Percentiles rank a stretch among this genome's conserved stretches.
phyloP scores from a whole-genome alignment of 345 rosid species.

The Raphanus raphanistrum region DNA sequence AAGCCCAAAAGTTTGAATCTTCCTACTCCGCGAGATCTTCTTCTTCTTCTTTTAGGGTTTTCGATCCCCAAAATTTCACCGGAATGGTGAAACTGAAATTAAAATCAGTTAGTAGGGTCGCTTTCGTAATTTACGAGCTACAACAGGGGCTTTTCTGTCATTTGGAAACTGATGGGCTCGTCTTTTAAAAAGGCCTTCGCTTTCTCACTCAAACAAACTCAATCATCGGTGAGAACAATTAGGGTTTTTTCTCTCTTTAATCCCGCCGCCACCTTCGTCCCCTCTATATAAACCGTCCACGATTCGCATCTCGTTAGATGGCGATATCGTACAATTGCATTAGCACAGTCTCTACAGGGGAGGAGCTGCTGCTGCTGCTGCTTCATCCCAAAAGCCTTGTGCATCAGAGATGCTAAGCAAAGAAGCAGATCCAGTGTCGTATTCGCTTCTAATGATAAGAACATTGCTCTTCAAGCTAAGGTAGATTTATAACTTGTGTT shows the following conservation, averaged over 20 bases:
- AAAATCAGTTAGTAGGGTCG: neutral
- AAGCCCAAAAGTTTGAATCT: conserved; percentile 1
- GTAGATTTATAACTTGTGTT: conserved; percentile 1
- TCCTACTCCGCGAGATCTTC: neutral
- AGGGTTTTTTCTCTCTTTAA: conserved; percentile 25
- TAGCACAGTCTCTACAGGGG: conserved; percentile 10
- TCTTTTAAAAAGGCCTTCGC: conserved; percentile 17
- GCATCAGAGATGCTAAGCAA: conserved; percentile 17
- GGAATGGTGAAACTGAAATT: conserved; percentile 1
- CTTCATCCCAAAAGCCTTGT: conserved; percentile 5
- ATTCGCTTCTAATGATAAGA: conserved; percentile 30
- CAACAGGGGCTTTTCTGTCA: conserved; percentile 4
- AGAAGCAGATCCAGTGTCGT: conserved; percentile 32
- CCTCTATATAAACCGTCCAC: neutral
- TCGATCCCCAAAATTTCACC: neutral
- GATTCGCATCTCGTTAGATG: conserved; percentile 16
- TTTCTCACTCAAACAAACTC: neutral
- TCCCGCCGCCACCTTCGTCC: conserved; percentile 25
- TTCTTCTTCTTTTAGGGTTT: conserved; percentile 14
- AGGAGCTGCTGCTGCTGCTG: too few species aligned
- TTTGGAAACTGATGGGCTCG: neutral
- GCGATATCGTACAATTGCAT: conserved; percentile 21
- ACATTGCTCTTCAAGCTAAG: conserved; percentile 30
- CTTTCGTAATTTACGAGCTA: neutral
- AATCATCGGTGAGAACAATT: neutral